phyloP scores from a whole-genome alignment of 257 asterid genomes.

The Solanum ossicruentum region DNA sequence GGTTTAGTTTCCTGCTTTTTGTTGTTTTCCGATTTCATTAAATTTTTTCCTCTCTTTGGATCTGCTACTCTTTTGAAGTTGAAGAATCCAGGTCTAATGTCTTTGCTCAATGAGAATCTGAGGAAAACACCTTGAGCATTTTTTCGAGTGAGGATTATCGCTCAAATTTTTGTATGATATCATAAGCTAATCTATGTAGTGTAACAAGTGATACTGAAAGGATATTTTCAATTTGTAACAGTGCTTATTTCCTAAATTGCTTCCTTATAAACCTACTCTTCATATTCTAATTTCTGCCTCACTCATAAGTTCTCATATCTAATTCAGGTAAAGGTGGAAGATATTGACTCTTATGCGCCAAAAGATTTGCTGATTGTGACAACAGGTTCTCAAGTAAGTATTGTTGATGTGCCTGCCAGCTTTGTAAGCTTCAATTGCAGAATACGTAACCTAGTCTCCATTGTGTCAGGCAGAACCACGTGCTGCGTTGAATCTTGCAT shows the following conservation, averaged over 20 bases:
- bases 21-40: not conserved
- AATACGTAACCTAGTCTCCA: conserved; percentile 11
- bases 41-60: not conserved
- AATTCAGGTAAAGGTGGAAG: conserved; percentile 84
- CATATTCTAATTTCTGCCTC: not conserved
- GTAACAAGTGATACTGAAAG: not conserved
- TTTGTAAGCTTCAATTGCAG: not conserved
- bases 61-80: not conserved
- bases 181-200: not conserved
- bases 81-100: not conserved
- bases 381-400: conserved; percentile 97
- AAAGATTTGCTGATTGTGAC: conserved; percentile 95
- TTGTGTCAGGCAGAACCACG: conserved; percentile 95
- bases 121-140: not conserved
- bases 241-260: not conserved
- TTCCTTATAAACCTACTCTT: not conserved
- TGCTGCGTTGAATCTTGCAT: conserved; percentile 98
- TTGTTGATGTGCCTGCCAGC: not conserved
- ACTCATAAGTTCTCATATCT: not conserved
- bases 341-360: conserved; percentile 91
- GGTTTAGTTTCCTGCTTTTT: not conserved
- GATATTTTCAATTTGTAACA: not conserved
- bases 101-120: not conserved
- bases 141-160: not conserved
- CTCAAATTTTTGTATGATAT: not conserved